phyloP scores from a whole-genome alignment of 2,329 filamentous ascomycete genomes.

The Sordariomycetes sp. region DNA sequence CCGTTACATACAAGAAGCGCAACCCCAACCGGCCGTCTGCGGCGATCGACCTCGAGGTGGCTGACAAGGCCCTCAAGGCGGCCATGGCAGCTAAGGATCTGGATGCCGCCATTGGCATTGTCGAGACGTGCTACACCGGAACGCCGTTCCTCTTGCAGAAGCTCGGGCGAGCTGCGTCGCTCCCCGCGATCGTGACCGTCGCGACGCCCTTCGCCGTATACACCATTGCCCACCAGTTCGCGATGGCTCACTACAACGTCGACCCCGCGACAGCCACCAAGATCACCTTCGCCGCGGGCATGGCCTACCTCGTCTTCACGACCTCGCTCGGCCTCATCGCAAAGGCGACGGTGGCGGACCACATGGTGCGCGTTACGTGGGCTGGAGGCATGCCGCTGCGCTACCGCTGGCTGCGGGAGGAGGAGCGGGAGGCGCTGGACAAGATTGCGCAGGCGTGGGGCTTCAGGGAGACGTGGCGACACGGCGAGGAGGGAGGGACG shows the following conservation, averaged over 20 bases:
- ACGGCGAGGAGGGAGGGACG: slow-evolving; percentile 80
- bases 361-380: slow-evolving; percentile 93
- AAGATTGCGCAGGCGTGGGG: slow-evolving; percentile 82
- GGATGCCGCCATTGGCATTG: slow-evolving; percentile 60
- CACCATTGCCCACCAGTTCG: slow-evolving; percentile 43
- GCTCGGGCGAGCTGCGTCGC: slow-evolving; percentile 46
- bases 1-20: slow-evolving; percentile 17
- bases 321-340: slow-evolving; percentile 74
- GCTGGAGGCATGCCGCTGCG: slow-evolving; percentile 66
- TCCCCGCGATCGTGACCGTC: slow-evolving; percentile 42
- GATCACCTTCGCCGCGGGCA: slow-evolving; percentile 65
- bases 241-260: slow-evolving; percentile 64
- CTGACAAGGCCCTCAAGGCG: slow-evolving; percentile 60
- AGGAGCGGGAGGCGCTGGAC: slow-evolving; percentile 80
- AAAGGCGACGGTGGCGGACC: slow-evolving; percentile 78
- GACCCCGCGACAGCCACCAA: slow-evolving; percentile 61
- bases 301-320: slow-evolving; percentile 74
- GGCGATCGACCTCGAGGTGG: slow-evolving; percentile 59
- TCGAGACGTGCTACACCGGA: slow-evolving; percentile 55
- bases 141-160: slow-evolving; percentile 56
- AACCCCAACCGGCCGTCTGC: slow-evolving; percentile 57
- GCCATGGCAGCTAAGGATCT: slow-evolving; percentile 73
- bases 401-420: slow-evolving; percentile 76
- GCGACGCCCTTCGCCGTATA: slow-evolving; percentile 58
- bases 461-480: slow-evolving; percentile 65